Conservation (phyloP, 441 rosid genomes). For the Jatropha multifida region DNA sequence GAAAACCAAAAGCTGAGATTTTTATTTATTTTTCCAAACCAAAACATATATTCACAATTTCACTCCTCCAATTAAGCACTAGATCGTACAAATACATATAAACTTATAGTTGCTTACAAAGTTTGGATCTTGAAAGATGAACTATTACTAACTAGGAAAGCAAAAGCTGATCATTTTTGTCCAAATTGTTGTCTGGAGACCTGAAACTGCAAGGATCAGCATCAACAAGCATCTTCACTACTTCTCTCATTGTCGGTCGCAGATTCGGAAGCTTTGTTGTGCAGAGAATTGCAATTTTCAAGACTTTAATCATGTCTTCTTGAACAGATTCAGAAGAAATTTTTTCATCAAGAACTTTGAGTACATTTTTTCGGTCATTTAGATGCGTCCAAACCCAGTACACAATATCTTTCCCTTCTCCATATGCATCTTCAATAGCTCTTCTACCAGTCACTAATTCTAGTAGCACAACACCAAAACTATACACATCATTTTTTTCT, state of each 20-base stretch:
- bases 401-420: conserved; percentile 77
- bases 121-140: neutral
- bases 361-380: conserved; percentile 43
- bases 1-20: neutral
- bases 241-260: conserved; percentile 86
- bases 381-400: conserved; percentile 63
- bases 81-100: neutral
- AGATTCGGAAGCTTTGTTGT: conserved; percentile 74
- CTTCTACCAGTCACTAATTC: conserved; percentile 60
- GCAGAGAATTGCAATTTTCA: conserved; percentile 71
- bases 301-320: conserved; percentile 67
- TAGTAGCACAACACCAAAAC: conserved; percentile 81
- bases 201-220: conserved; percentile 53
- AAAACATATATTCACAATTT: neutral
- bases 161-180: conserved; percentile 21
- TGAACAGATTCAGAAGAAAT: conserved; percentile 36
- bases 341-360: conserved; percentile 51
- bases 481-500: conserved; percentile 76
- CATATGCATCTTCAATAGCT: conserved; percentile 67
- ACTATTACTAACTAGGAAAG: neutral
- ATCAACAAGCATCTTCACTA: conserved; percentile 68
- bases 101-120: neutral
- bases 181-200: conserved; percentile 30
- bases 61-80: too few relatives aligned
- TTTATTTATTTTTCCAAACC: neutral